These are phyloP conservation scores for Aureobasidium sp. DNA, from an alignment of 2,329 filamentous ascomycete species.

Conservation along the genomic window DNA sequence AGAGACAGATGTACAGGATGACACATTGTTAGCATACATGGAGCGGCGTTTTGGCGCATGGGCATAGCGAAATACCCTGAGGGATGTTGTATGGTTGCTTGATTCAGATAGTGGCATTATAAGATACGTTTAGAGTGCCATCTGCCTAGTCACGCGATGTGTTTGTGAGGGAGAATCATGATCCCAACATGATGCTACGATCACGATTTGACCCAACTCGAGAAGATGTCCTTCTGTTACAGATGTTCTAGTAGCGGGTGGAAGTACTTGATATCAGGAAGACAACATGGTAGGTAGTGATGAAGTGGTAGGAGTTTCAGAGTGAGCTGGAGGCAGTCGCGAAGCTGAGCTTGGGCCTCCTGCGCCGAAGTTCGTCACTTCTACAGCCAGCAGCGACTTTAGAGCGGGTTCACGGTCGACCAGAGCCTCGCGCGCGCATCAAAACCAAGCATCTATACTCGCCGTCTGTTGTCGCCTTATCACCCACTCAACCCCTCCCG, in stretches of 20 bases:
- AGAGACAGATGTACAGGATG: constrained; percentile 5
- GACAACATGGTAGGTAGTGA: too few relatives aligned
- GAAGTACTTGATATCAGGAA: too few relatives aligned
- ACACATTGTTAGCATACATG: constrained; percentile 5
- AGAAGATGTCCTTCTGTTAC: not conserved
- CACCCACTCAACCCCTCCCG: not conserved
- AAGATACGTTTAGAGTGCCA: not conserved
- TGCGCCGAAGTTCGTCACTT: not conserved
- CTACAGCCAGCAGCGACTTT: not conserved
- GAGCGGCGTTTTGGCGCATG: constrained; percentile 1
- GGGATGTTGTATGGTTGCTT: not conserved
- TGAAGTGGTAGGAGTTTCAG: not conserved
- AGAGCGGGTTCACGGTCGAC: not conserved
- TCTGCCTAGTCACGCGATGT: not conserved
- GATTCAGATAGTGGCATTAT: not conserved
- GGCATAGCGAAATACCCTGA: constrained; percentile 6
- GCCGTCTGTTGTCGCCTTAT: not conserved
- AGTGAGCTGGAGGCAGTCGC: not conserved
- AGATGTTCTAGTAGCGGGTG: too few relatives aligned
- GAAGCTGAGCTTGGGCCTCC: not conserved
- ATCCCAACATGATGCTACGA: not conserved
- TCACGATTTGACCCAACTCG: not conserved
- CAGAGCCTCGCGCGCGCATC: constrained; percentile 2
- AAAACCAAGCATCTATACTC: not conserved
- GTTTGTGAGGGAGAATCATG: not conserved